Percentiles rank a stretch among this genome's conserved stretches.
phyloP scores from a whole-genome alignment of 164 flowering plant genomes.

The Stephania cephalantha region DNA sequence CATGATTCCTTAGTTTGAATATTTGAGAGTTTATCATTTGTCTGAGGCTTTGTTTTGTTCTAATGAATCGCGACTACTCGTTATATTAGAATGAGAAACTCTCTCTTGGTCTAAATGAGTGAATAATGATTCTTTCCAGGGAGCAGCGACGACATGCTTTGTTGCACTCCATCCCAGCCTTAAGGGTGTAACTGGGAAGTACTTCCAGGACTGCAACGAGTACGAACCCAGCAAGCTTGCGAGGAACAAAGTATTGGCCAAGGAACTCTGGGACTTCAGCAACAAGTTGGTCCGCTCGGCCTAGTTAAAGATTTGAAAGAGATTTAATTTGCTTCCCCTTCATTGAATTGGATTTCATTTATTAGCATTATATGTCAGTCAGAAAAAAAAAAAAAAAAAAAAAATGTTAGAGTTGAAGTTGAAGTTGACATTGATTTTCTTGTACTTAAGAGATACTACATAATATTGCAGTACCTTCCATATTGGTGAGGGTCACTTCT shows the following conservation, averaged over 20 bases:
- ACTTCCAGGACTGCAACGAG: slow-evolving; percentile 82
- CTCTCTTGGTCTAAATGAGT: neutral
- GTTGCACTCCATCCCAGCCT: slow-evolving; percentile 76
- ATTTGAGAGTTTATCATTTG: too few species aligned
- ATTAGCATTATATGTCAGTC: neutral
- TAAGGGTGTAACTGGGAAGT: slow-evolving; percentile 74
- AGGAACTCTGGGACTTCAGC: slow-evolving; percentile 91
- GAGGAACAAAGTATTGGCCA: slow-evolving; percentile 41
- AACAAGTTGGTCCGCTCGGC: slow-evolving; percentile 43
- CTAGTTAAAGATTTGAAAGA: slow-evolving; percentile 2
- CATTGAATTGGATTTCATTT: too few species aligned
- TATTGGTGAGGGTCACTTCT: neutral
- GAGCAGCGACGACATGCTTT: slow-evolving; percentile 92
- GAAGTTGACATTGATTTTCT: neutral
- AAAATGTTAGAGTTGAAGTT: neutral
- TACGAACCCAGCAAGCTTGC: slow-evolving; percentile 44
- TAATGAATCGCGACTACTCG: neutral
- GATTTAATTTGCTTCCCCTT: too few species aligned
- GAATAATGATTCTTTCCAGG: slow-evolving; percentile 35
- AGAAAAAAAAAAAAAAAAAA: too few species aligned
- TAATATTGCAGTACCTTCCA: neutral
- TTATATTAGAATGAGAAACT: neutral
- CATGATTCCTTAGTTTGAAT: too few species aligned
- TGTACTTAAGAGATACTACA: neutral
- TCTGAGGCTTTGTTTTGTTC: neutral